These are phyloP conservation scores for Vigna angularis DNA, from an alignment of 306 rosid species.

Conservation along the genomic window DNA sequence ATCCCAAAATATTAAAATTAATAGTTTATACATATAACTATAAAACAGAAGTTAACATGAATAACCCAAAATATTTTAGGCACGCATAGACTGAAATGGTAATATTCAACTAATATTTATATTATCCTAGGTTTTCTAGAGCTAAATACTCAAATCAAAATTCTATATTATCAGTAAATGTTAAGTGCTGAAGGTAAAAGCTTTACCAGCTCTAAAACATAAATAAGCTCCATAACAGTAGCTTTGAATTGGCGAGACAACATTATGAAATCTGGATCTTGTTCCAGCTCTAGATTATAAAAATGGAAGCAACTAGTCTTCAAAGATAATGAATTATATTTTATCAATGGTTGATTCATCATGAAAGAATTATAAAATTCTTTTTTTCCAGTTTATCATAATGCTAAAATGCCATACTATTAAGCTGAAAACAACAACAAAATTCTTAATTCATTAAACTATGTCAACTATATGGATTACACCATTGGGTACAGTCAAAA, in stretches of 20 bases:
- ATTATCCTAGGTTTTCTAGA: slow-evolving; percentile 18
- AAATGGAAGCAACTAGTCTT: no score
- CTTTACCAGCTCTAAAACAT: slow-evolving; percentile 94
- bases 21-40: slow-evolving; percentile 1
- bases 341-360: no score
- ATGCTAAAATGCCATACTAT: no score
- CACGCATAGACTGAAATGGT: not conserved
- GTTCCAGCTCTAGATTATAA: no score
- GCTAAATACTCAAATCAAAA: slow-evolving; percentile 29
- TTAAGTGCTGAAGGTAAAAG: slow-evolving; percentile 31
- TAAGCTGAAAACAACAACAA: no score
- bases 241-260: slow-evolving; percentile 96
- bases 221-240: slow-evolving; percentile 87
- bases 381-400: no score
- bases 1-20: slow-evolving; percentile 22
- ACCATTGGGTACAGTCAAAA: no score
- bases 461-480: no score
- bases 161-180: slow-evolving; percentile 36
- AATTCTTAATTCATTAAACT: no score
- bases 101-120: slow-evolving; percentile 25
- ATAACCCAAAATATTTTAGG: not conserved
- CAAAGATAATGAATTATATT: no score
- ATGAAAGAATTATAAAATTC: no score
- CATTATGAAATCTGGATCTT: slow-evolving; percentile 82
- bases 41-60: slow-evolving; percentile 14